A percentile compares a stretch with the other conserved stretches of the same genome.
These are phyloP conservation scores for Schizopora paradoxa DNA, from an alignment of 1,284 basidiomycete species.

Conservation along the genomic window DNA sequence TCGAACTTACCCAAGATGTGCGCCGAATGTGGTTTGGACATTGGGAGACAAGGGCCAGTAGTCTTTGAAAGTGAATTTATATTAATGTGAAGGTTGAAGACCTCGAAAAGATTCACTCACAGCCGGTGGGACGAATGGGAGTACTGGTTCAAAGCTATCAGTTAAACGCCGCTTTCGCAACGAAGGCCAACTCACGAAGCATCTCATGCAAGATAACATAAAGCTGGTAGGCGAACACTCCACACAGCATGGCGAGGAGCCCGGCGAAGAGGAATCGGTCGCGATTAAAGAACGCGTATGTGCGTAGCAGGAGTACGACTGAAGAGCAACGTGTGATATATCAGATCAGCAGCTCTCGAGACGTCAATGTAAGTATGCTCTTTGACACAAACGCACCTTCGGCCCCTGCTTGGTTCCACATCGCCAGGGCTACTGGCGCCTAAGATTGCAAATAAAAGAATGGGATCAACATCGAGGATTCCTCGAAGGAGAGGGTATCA, in stretches of 20 bases:
- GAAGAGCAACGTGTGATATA: constrained; percentile 20
- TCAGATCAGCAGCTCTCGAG: constrained; percentile 8
- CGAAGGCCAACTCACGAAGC: constrained; percentile 45
- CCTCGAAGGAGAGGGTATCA: constrained; percentile 8
- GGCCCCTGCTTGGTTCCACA: constrained; percentile 81
- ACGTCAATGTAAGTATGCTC: constrained; percentile 2
- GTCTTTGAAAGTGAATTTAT: constrained; percentile 27
- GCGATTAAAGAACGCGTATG: constrained; percentile 78
- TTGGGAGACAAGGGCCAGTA: constrained; percentile 67
- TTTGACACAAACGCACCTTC: constrained; percentile 46
- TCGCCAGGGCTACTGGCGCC: constrained; percentile 71
- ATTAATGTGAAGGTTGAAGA: no score
- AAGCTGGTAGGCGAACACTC: constrained; percentile 71
- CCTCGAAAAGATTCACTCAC: constrained; percentile 41
- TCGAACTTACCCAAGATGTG: constrained; percentile 59
- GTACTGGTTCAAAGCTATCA: constrained; percentile 40
- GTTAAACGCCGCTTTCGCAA: background rate
- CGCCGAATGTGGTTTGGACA: constrained; percentile 70
- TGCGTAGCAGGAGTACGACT: constrained; percentile 74
- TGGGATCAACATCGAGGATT: constrained; percentile 13
- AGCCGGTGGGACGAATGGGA: constrained; percentile 62
- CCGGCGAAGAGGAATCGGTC: constrained; percentile 58
- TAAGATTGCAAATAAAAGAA: constrained; percentile 29
- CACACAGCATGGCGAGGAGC: constrained; percentile 56
- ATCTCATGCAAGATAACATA: constrained; percentile 73